Conservation (phyloP, 805 yeast genomes). For the Metschnikowia shivogae region DNA sequence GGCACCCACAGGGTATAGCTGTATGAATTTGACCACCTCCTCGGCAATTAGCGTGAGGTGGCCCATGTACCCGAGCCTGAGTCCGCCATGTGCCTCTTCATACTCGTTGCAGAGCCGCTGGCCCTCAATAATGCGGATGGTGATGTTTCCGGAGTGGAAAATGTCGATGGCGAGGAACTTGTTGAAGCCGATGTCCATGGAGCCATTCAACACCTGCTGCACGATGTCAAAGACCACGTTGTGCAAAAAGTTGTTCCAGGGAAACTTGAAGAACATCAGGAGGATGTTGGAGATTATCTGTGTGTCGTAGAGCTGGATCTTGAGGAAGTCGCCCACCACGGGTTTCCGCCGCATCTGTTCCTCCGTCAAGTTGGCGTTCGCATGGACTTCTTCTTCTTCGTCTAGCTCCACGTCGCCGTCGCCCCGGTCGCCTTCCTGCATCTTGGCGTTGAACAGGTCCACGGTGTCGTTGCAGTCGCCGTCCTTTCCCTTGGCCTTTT, state of each 20-base stretch:
- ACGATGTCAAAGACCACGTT: slow-evolving; percentile 46
- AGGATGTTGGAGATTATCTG: slow-evolving; percentile 41
- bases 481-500: slow-evolving; percentile 3
- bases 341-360: slow-evolving; percentile 40
- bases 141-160: slow-evolving; percentile 46
- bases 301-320: slow-evolving; percentile 40
- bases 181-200: slow-evolving; percentile 48
- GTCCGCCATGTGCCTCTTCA: slow-evolving; percentile 24
- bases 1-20: slow-evolving; percentile 36
- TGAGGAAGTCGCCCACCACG: slow-evolving; percentile 42
- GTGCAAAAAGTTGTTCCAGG: slow-evolving; percentile 46
- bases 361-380: slow-evolving; percentile 41
- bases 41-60: slow-evolving; percentile 31
- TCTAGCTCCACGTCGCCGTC: slow-evolving; percentile 23
- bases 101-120: slow-evolving; percentile 37
- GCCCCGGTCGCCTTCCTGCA: slow-evolving; percentile 23
- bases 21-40: slow-evolving; percentile 29
- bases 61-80: slow-evolving; percentile 29
- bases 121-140: slow-evolving; percentile 39
- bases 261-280: slow-evolving; percentile 43
- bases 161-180: slow-evolving; percentile 51
- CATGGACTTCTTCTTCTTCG: slow-evolving; percentile 40
- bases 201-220: slow-evolving; percentile 45
- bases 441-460: slow-evolving; percentile 32
- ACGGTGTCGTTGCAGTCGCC: slow-evolving; percentile 30